Evolutionary conservation across 2,329 filamentous ascomycete genomes (phyloP).

Genomic region (Chaetomiaceae sp.): DNA sequence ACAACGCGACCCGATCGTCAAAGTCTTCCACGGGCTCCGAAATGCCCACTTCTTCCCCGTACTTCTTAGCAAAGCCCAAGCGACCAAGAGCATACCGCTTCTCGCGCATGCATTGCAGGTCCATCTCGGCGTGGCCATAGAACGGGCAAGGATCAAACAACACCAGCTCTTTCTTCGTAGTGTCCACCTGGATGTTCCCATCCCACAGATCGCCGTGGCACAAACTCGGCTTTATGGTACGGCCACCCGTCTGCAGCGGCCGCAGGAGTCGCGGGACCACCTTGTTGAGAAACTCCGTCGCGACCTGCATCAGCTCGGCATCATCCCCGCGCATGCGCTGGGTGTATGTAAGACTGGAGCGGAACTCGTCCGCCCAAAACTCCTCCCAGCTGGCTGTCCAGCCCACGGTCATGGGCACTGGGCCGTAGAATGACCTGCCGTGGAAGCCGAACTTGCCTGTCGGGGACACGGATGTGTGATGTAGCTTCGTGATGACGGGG

Average conservation of each 20-base stretch:
- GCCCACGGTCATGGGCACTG: constrained; percentile 19
- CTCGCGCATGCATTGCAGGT: neutral
- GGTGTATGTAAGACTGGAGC: neutral
- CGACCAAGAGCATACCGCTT: neutral
- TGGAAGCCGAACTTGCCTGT: constrained; percentile 35
- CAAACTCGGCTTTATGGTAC: constrained; percentile 26
- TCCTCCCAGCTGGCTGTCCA: constrained; percentile 14
- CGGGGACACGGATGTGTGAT: constrained; percentile 10
- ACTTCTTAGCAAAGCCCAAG: neutral
- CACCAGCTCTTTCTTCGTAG: constrained; percentile 24
- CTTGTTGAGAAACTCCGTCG: constrained; percentile 12
- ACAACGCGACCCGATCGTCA: neutral
- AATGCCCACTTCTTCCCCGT: neutral
- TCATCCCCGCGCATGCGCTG: neutral
- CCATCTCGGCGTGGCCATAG: constrained; percentile 29
- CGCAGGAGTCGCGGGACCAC: constrained; percentile 28
- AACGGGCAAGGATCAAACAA: constrained; percentile 29
- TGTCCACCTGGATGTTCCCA: constrained; percentile 26
- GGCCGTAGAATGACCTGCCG: constrained; percentile 25
- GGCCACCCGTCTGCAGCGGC: constrained; percentile 26
- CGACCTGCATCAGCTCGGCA: neutral
- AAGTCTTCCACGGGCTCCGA: neutral
- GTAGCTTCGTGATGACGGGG: neutral
- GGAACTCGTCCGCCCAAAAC: constrained; percentile 17
- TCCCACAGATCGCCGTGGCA: constrained; percentile 31